phyloP scores from a whole-genome alignment of 192 early-diverging fungal species.

The Bifiguratus adelaidae region DNA sequence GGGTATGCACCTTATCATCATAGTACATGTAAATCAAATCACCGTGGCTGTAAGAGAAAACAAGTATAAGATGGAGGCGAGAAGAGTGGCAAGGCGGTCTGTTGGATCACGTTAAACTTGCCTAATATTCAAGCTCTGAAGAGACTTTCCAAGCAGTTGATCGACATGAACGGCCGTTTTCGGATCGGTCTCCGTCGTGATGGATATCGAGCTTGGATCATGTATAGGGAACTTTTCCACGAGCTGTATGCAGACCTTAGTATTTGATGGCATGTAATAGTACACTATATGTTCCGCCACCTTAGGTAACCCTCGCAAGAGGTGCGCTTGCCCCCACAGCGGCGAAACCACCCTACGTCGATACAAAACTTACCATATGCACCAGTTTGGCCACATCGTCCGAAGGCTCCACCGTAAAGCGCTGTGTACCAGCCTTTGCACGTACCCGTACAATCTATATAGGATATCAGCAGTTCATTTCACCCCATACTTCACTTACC shows the following conservation, averaged over 20 bases:
- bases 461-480: no score
- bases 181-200: slow-evolving; percentile 5
- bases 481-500: no score
- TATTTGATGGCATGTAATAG: not conserved
- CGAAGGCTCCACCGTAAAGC: slow-evolving; percentile 45
- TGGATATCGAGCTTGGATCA: slow-evolving; percentile 23
- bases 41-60: slow-evolving; percentile 27
- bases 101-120: not conserved
- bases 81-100: not conserved
- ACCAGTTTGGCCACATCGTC: slow-evolving; percentile 36
- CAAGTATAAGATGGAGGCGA: not conserved
- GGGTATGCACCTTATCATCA: slow-evolving; percentile 12
- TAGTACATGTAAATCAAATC: slow-evolving; percentile 38
- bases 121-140: not conserved
- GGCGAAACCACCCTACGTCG: not conserved
- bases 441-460: slow-evolving; percentile 61
- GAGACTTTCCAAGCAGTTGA: not conserved
- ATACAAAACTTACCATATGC: slow-evolving; percentile 34
- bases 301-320: slow-evolving; percentile 1
- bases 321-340: not conserved
- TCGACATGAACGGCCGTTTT: not conserved
- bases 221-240: slow-evolving; percentile 26
- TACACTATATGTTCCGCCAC: not conserved
- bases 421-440: slow-evolving; percentile 53
- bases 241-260: slow-evolving; percentile 29